Base-by-base conservation (phyloP, 257 asterid species). In the Solanum chaucha region DNA sequence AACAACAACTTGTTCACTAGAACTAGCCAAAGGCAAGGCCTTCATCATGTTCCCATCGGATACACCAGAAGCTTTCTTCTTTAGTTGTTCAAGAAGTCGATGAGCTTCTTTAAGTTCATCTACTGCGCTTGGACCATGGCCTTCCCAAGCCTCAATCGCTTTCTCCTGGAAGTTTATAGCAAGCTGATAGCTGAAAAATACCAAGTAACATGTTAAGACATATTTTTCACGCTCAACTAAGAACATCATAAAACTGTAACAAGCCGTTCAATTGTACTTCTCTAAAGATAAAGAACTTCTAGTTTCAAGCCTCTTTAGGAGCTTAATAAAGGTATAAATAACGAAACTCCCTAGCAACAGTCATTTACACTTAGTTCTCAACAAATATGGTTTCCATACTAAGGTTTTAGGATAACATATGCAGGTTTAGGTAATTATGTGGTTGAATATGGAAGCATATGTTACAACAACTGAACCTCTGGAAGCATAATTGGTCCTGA, bases 91-190 rank as follows among this genome's bases (percentile, higher is more conserved):
- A 70, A 95, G 94, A 70, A 94, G 88, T 87, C 68, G 82, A 46
- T 82, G 85, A 75, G 98, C 99, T 93, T 94, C 98, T 44, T 91
- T 88, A 85, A 91, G 93, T 89, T 97, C 97, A 22, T 95, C 97
- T 89, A 90, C 85, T 51, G 95, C 98, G 71, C 93, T 92, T 36
- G 93, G 92, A 40, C 98, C 98, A 8, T 94, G 98, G 59, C 93
- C 95, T 89, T 93, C 94, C 95, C 95, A 93, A 86, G 94, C 93
- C 88, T 95, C 98, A n/a, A 95, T 90, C 59, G 88, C 99, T 87
- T 94, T 92, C 93, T 97, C 95, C 85, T 95, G 99, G 85, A 94
- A 93, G 91, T 89, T 91, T 24, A 97, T 90, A 26, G 99, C 98
- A 70, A 94, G 90, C 20, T 93, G 91, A 82, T 95, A 93, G 93